Conservation (phyloP, 208 protist species). For the Wallacemonas sp. region DNA sequence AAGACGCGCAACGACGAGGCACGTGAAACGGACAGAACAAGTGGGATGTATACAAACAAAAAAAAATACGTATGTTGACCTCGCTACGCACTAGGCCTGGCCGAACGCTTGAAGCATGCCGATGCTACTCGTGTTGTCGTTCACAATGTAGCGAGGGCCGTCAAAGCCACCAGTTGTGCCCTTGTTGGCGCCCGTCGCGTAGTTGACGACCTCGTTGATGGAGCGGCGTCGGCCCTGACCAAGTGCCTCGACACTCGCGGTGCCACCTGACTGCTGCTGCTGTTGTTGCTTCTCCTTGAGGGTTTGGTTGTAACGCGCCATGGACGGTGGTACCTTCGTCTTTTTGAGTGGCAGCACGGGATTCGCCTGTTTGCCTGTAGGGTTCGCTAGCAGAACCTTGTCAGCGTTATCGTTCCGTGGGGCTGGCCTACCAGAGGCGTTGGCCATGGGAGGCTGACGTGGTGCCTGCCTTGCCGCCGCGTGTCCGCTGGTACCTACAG, state of each 20-base stretch:
- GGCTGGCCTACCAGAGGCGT: background rate
- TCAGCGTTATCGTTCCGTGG: slow-evolving; percentile 12
- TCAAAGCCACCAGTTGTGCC: slow-evolving; percentile 31
- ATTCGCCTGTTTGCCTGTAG: background rate
- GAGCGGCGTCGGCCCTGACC: slow-evolving; percentile 8
- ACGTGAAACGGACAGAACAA: too few species aligned
- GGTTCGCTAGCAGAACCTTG: background rate
- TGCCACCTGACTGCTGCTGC: slow-evolving; percentile 30
- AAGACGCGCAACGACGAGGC: too few species aligned
- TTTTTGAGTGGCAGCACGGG: slow-evolving; percentile 5
- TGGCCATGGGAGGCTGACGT: slow-evolving; percentile 12
- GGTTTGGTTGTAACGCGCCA: slow-evolving; percentile 58
- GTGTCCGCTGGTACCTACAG: slow-evolving; percentile 11
- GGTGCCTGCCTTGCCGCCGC: background rate
- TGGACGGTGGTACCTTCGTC: slow-evolving; percentile 47
- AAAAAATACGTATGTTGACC: too few species aligned
- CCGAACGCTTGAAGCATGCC: slow-evolving; percentile 89
- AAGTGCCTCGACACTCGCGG: slow-evolving; percentile 16
- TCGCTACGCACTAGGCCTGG: too few species aligned
- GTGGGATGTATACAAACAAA: too few species aligned
- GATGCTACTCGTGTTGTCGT: slow-evolving; percentile 84
- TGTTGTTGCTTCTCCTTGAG: slow-evolving; percentile 44
- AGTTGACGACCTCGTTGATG: slow-evolving; percentile 10
- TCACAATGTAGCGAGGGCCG: slow-evolving; percentile 56
- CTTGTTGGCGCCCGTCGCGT: slow-evolving; percentile 12